These are phyloP conservation scores for Podospora tetraspora DNA, from an alignment of 495 filamentous ascomycete species.

Conservation along the genomic window DNA sequence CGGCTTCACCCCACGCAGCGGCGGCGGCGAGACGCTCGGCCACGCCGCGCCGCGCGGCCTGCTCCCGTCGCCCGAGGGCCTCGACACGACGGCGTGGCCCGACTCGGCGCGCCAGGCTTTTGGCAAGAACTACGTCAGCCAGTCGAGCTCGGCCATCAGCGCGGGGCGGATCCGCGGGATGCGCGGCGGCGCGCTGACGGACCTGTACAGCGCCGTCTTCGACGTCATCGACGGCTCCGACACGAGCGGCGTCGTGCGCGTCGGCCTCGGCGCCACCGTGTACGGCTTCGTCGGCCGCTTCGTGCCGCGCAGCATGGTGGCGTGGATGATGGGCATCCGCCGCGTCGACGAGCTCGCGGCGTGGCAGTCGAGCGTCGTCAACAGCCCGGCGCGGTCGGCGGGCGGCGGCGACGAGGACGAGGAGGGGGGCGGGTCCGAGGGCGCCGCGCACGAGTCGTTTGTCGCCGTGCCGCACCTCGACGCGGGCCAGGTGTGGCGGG, in stretches of 20 bases:
- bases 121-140: slow-evolving; percentile 51
- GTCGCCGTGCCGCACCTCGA: slow-evolving; percentile 28
- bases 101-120: slow-evolving; percentile 48
- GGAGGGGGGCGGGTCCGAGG: neutral
- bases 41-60: slow-evolving; percentile 10
- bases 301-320: slow-evolving; percentile 72
- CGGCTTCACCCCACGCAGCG: slow-evolving; percentile 37
- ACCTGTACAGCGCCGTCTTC: slow-evolving; percentile 79
- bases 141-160: slow-evolving; percentile 41
- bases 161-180: slow-evolving; percentile 41
- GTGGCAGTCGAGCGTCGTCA: slow-evolving; percentile 32
- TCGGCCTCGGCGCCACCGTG: slow-evolving; percentile 72
- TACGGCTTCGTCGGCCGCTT: slow-evolving; percentile 85
- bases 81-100: slow-evolving; percentile 64
- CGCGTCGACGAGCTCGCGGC: slow-evolving; percentile 45
- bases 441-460: slow-evolving; percentile 21
- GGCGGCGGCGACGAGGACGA: neutral
- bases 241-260: slow-evolving; percentile 54
- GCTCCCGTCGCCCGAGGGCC: slow-evolving; percentile 38
- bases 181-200: slow-evolving; percentile 63
- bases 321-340: slow-evolving; percentile 81
- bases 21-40: slow-evolving; percentile 1
- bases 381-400: slow-evolving; percentile 22
- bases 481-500: slow-evolving; percentile 39
- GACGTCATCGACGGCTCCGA: slow-evolving; percentile 62